Base-by-base conservation (phyloP, 2,329 filamentous ascomycete species). In the Arthroderma sp. region DNA sequence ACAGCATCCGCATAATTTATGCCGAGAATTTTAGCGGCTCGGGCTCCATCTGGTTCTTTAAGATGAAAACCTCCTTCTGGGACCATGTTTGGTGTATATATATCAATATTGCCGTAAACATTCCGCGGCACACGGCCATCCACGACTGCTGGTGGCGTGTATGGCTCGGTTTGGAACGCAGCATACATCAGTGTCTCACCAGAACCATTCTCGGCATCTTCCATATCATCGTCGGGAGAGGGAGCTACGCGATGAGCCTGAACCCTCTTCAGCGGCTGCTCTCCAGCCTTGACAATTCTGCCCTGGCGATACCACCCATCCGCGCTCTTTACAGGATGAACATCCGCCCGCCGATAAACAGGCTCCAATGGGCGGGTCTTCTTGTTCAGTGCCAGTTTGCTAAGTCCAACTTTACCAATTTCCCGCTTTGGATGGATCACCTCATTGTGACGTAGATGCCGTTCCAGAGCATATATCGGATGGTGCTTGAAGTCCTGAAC, bases 221-320 rank as follows among this genome's bases (percentile, higher is more conserved):
- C 53, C 5, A 57, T 57, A n/a, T 61, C 57, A 11, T 63, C 60
- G 27, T 64, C 61, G 3, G 38, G 43, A 29, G 10, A 27, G 29
- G 29, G 22, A 52, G 59, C 55, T 61, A 57, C 50, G 61, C 52
- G 66, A 72, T 0, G 72, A 68, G 32, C 8, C 11, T 34, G 32
- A 2, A 85, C 65, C 58, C 81, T 81, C 59, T 94, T 96, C 9
- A 84, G 72, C 0, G 91, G 85, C 45, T 91, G 81, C 59, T 94
- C 85, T 9, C 82, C 78, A 0, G 77, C 65, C 52, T 78, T 85
- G 5, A 98, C 77, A 50, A 87, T 81, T 28, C 86, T 74, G 0
- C 91, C 91, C 48, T 89, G 65, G 2, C 88, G 79, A 61, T 91
- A 95, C 93, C 91, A 98, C 50, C 83, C 86, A 52, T 94, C 86